phyloP scores from a whole-genome alignment of 2,329 filamentous ascomycete species.

The Botryotinia calthae region DNA sequence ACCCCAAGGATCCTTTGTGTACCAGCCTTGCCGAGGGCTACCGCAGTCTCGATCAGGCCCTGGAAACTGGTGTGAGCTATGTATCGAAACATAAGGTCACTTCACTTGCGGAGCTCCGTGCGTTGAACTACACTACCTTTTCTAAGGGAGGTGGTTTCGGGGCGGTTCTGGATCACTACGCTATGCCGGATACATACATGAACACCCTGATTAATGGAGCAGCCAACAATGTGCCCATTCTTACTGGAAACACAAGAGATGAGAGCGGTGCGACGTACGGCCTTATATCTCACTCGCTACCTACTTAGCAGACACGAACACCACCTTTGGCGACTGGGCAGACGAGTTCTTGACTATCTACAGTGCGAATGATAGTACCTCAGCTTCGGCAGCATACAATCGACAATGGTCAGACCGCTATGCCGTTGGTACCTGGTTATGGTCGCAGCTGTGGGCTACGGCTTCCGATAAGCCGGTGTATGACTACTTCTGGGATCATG shows the following conservation, averaged over 20 bases:
- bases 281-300: slow-evolving; percentile 35
- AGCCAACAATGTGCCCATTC: slow-evolving; percentile 40
- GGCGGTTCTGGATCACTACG: slow-evolving; percentile 30
- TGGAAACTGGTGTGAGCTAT: slow-evolving; percentile 22
- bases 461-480: slow-evolving; percentile 34
- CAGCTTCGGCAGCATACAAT: neutral
- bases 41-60: slow-evolving; percentile 13
- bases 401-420: slow-evolving; percentile 23
- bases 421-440: neutral
- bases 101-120: slow-evolving; percentile 25
- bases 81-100: slow-evolving; percentile 27
- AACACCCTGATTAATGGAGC: slow-evolving; percentile 24
- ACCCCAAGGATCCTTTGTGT: slow-evolving; percentile 32
- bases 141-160: slow-evolving; percentile 4
- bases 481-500: slow-evolving; percentile 37
- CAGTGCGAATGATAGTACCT: neutral
- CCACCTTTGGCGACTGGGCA: neutral
- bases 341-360: neutral
- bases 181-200: slow-evolving; percentile 29
- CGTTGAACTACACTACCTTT: neutral
- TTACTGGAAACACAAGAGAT: slow-evolving; percentile 38
- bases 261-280: slow-evolving; percentile 35
- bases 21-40: slow-evolving; percentile 30
- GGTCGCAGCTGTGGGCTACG: neutral
- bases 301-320: slow-evolving; percentile 28